Base-by-base conservation (phyloP, 2,329 filamentous ascomycete species). In the Pseudogymnoascus sp. region DNA sequence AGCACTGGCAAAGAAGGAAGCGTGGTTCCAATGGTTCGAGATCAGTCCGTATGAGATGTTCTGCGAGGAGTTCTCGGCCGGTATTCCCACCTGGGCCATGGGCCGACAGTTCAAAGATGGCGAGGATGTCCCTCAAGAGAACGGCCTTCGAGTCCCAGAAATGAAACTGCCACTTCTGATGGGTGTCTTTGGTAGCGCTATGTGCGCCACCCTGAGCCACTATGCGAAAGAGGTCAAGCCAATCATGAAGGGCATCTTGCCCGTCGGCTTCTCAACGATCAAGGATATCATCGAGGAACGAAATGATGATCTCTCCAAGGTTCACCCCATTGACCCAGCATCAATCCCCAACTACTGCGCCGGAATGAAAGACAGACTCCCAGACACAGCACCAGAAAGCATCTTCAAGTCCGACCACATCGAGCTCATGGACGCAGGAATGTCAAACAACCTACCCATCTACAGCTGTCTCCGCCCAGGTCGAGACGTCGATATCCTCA, bases 1-100 rank as follows among this genome's bases (percentile, higher is more conserved):
- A 68, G 77, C 80, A 15, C 67, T 74, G 77, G 78, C 82, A 10
- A 85, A 77, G 70, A 80, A 82, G 65, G 89, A 96, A 71, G 83
- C 91, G 2, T 97, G 93, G 90, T 99, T 97, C 70, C 93, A 99
- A 70, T 97, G 95, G 93, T 97, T 95, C 69, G 95, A 99, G 72
- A 89, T 93, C 70, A 96, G 91, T 0, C 93, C 93, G 0, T 97
- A 96, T 71, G 93, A 97, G 73, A 88, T 97, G 73, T 97, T 95
- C 75, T 96, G 92, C 69, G 93, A 97, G 75, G 93, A 97, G 71
- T 87, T 96, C 60, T 83, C 83, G 23, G 92, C 93, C 1, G 93
- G 95, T 2, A 97, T 99, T 65, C 95, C 95, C 0, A 96, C 91
- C 0, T 99, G 93, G 92, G 90, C 92, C 6, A 79, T 97, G 64